Base-by-base conservation (phyloP, 2,329 filamentous ascomycete species). In the Dothideomycetes sp. region DNA sequence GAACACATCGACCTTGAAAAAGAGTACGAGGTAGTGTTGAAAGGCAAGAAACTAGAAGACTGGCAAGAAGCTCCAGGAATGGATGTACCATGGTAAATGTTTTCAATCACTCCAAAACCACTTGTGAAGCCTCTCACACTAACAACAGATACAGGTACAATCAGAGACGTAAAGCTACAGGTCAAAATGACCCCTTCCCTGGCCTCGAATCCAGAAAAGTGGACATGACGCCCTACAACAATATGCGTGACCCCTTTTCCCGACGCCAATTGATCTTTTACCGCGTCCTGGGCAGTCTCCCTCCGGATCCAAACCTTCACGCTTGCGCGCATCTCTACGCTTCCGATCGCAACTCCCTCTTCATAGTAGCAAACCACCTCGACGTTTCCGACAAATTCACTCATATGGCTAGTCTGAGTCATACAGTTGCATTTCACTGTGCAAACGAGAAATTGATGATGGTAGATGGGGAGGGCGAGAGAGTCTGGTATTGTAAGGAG, bases 281-380 rank as follows among this genome's bases (percentile, higher is more conserved):
- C 48, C 56, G 61, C 3, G 52, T 68, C 1, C 60, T 67, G 17
- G 68, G 67, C 11, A 45, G 51, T 2, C 47, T 62, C 25, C 51
- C 58, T 4, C 31, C 44, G 7, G 53, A 64, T 45, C 57, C 70
- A 22, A 77, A 77, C 47, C 53, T 77, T 13, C 73, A 76, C 47
- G 67, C 71, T 1, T 73, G 69, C 48, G 72, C 71, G 3, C 74
- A 78, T 53, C 58, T 76, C 30, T 77, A 74, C 49, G 68, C 72
- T 1, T 71, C 68, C 23, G 74, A 76, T 48, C 65, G 68, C 17
- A 76, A 76, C 43, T 69, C 68, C 13, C 55, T 76, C 10, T 68
- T 69, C 53, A 55, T 74, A 31, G 64, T 74, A 2, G 61, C 69
- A 2, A 70, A 70, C 16, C 65, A 71, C 12, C 52, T 70, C n/a